These are phyloP conservation scores for Auxenochlorella protothecoides DNA, from an alignment of 139 green algal species.

Conservation along the genomic window DNA sequence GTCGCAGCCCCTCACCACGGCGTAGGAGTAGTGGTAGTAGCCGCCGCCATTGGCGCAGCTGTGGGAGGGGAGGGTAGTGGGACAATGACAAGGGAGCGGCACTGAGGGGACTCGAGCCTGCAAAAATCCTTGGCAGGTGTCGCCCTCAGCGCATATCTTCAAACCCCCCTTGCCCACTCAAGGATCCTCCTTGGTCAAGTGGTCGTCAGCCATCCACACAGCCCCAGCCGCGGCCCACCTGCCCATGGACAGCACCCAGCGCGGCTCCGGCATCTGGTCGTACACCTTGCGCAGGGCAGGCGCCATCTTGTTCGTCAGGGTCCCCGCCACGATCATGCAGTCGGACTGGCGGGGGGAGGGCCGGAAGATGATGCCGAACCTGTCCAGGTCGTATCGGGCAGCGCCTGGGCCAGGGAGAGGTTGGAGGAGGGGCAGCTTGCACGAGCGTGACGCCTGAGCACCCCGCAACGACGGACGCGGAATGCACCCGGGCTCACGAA, in stretches of 20 bases:
- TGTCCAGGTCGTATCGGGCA: constrained; percentile 70
- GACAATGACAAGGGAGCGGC: too few relatives aligned
- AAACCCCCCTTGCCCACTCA: too few relatives aligned
- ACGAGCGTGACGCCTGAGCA: background rate
- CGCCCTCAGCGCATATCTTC: too few relatives aligned
- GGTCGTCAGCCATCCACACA: too few relatives aligned
- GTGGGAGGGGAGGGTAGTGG: background rate
- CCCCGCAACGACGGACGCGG: background rate
- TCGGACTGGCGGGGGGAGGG: constrained; percentile 84
- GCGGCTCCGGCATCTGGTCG: constrained; percentile 90
- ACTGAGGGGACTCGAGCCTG: too few relatives aligned
- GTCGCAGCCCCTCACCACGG: constrained; percentile 90
- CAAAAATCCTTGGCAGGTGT: too few relatives aligned
- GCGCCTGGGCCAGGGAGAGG: constrained; percentile 22
- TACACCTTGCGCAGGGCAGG: constrained; percentile 92
- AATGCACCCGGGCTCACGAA: background rate
- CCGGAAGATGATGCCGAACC: constrained; percentile 96
- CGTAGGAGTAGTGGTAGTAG: constrained; percentile 96
- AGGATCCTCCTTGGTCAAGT: too few relatives aligned
- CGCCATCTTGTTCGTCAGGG: constrained; percentile 97
- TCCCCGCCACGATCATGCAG: constrained; percentile 95
- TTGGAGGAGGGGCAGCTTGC: background rate
- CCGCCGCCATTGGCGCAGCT: constrained; percentile 90
- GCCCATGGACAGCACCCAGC: constrained; percentile 96
- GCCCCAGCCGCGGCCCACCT: constrained; percentile 4